Evolutionary conservation across 768 basidiomycete species (phyloP), one percentile per base, ranked within the genome.

Genomic region (Mycena maculata): DNA sequence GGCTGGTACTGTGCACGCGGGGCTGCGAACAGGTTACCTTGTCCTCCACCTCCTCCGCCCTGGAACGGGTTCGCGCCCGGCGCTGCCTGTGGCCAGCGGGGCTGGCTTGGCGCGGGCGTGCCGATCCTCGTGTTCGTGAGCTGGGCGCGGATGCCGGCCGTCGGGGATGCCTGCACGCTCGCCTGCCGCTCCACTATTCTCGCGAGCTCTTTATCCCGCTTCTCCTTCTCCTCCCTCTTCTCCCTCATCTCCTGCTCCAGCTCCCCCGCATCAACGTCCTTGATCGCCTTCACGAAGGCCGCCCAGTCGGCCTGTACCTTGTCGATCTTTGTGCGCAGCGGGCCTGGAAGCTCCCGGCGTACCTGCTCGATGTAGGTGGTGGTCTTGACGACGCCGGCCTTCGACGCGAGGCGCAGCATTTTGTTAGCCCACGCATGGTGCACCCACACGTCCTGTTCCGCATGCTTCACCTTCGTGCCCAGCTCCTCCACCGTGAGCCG

Each of bases 11-110:
- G 16, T 7, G 44, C 44, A 20, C 44, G 44, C 10, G 28, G 9
- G 16, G n/a, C n/a, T n/a, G 28, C 50, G 30, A 52, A 52, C 9
- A 52, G 50, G 20, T 52, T 52, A 15, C 50, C 50, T 33, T 52
- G 50, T 10, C 50, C 50, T 11, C 50, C 48, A 25, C 8, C 50
- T 7, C 31, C 16, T 23, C 8, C n/a, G 30, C 50, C 31, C 28
- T n/a, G 50, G 50, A 52, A 52, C 20, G 31, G 27, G 50, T 52
- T 52, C 5, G 28, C 28, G 10, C 50, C 50, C 4, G 50, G 10
- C 23, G 18, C 20, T 30, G 50, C 7, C 5, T 9, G 8, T 23
- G 48, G 48, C 50, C 50, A 52, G 7, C 50, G 7, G 13, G 50
- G 28, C 11, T n/a, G n/a, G n/a, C 4, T 20, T 52, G 5, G 28